phyloP scores from a whole-genome alignment of 163 green algal species.

The Volvox carteri region DNA sequence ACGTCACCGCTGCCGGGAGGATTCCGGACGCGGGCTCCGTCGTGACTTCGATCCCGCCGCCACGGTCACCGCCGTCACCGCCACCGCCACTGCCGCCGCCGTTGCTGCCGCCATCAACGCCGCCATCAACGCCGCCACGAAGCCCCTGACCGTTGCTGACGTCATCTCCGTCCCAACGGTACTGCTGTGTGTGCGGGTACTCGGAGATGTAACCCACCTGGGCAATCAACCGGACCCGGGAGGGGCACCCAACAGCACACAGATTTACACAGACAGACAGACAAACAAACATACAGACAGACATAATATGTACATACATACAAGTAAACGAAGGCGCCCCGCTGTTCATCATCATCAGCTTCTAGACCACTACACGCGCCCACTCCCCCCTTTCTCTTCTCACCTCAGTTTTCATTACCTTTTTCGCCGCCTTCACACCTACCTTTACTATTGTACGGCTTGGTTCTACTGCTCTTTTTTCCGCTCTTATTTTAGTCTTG shows the following conservation, averaged over 20 bases:
- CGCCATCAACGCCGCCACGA: neutral
- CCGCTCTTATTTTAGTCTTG: too few species aligned
- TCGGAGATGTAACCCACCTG: slow-evolving; percentile 69
- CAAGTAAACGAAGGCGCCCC: too few species aligned
- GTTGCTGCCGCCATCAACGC: neutral
- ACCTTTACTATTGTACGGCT: too few species aligned
- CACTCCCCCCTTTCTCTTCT: too few species aligned
- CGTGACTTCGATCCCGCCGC: slow-evolving; percentile 3
- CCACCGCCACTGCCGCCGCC: slow-evolving; percentile 50
- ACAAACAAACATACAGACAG: neutral
- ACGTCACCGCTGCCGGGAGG: neutral
- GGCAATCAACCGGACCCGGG: too few species aligned
- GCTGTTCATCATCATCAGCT: too few species aligned
- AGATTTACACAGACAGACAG: neutral
- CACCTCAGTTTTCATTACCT: too few species aligned
- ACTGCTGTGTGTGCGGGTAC: slow-evolving; percentile 43
- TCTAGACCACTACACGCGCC: too few species aligned
- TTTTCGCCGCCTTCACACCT: too few species aligned
- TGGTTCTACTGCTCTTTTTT: too few species aligned
- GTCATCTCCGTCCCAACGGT: neutral
- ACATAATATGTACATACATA: too few species aligned
- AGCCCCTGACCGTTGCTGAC: neutral
- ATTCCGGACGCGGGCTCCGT: slow-evolving; percentile 27
- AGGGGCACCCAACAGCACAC: too few species aligned
- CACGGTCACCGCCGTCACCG: neutral